Base-by-base conservation (phyloP, 2,329 filamentous ascomycete genomes). In the Dactylonectria macrodidyma region DNA sequence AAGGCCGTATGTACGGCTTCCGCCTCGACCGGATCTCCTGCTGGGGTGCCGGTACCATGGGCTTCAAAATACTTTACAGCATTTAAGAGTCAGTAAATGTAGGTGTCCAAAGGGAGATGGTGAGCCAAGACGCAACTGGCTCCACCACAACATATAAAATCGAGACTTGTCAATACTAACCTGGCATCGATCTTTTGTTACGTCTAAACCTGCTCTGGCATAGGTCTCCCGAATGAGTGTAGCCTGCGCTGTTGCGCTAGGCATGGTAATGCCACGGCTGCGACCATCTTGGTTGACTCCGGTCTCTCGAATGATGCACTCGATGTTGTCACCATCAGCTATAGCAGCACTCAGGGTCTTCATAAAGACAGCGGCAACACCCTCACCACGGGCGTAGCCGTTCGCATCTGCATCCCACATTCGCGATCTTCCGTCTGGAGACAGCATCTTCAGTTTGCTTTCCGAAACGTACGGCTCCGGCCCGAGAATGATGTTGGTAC, bases 331-430 rank as follows among this genome's bases (percentile, higher is more conserved):
- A 2, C 81, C 79, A 66, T 83, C 74, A 16, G 51, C 75, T 4
- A 90, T 62, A 0, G 89, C 89, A 1, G 81, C 75, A 5, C 74
- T 77, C 1, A 90, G 72, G 1, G 75, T 79, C 73, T 90, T 90
- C 0, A 91, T 69, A 0, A 90, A 76, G 0, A 90, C 69, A 0
- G 80, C 78, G 1, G 63, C 61, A 0, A 70, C 51, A 14, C 71
- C 70, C 41, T 79, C 77, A 0, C 78, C 79, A 11, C 78, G 67
- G 3, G 70, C 76, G 46, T 79, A 81, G 0, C 80, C 79, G 26
- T 79, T 76, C 0, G 75, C 80, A 0, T 77, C 64, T 11, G 72
- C 50, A n/a, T 81, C 80, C 16, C 79, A 82, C 16, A 75, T 77
- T 47, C 75, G 76, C 11, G 73, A 80, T 7, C 65, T 56, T n/a